These are phyloP conservation scores for Tulasnella sp. DNA, from an alignment of 768 basidiomycete species.

Conservation along the genomic window DNA sequence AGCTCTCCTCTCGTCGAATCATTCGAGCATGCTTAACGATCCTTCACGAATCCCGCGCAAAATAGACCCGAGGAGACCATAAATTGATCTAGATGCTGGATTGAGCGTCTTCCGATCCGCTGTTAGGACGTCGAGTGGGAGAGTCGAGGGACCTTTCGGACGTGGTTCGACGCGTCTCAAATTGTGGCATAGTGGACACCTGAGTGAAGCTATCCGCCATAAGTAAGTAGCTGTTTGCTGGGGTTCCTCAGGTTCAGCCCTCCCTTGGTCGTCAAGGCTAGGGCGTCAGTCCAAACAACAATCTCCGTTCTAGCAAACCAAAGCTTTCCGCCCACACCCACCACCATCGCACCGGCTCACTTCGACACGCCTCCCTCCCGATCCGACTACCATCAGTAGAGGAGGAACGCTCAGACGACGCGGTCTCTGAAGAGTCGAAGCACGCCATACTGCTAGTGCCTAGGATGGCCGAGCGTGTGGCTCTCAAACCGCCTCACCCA, in stretches of 20 bases:
- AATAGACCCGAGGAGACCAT: too few species aligned
- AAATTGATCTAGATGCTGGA: not conserved
- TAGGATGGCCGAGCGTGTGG: constrained; percentile 4
- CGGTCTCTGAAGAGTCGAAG: not conserved
- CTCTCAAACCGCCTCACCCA: constrained; percentile 16
- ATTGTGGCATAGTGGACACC: not conserved
- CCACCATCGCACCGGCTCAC: not conserved
- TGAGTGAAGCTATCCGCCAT: not conserved
- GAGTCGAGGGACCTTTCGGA: not conserved
- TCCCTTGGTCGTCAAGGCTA: not conserved
- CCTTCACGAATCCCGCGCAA: too few species aligned
- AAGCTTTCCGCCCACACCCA: not conserved
- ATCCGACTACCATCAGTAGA: constrained; percentile 14
- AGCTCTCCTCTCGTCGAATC: too few species aligned
- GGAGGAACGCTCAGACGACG: constrained; percentile 15
- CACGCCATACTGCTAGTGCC: not conserved
- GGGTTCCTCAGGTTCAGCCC: not conserved
- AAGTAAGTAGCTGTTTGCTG: not conserved
- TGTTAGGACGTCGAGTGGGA: constrained; percentile 2
- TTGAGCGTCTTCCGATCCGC: not conserved
- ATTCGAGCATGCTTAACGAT: too few species aligned
- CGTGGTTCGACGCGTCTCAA: not conserved
- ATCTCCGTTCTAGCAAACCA: constrained; percentile 18
- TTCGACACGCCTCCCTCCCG: not conserved
- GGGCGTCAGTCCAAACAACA: constrained; percentile 9